Conservation (phyloP, 2,329 filamentous ascomycete genomes). For the Drechslera avenae region DNA sequence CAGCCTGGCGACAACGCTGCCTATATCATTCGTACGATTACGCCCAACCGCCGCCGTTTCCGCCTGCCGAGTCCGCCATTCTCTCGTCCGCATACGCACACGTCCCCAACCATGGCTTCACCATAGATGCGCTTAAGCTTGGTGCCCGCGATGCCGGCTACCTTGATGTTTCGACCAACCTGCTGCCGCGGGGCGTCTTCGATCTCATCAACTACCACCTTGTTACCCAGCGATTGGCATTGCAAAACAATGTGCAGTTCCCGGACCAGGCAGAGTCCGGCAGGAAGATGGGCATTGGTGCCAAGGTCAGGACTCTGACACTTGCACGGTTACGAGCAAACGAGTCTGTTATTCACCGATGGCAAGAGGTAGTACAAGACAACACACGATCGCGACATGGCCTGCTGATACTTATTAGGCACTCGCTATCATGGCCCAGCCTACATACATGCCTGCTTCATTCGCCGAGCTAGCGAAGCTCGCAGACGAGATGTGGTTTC, state of each 20-base stretch:
- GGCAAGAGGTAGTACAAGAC: constrained; percentile 75
- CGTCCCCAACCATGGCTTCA: constrained; percentile 84
- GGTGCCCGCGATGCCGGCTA: constrained; percentile 86
- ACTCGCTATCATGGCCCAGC: constrained; percentile 86
- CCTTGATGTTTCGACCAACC: constrained; percentile 80
- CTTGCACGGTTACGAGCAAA: constrained; percentile 82
- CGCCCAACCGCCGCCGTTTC: constrained; percentile 63
- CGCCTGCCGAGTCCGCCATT: constrained; percentile 72
- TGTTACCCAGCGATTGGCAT: constrained; percentile 65
- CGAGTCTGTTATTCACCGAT: constrained; percentile 70
- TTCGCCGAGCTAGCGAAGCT: constrained; percentile 79
- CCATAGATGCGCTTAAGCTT: constrained; percentile 69
- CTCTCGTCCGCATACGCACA: constrained; percentile 80
- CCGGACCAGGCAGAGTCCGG: constrained; percentile 37
- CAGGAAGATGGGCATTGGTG: constrained; percentile 57
- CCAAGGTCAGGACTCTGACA: constrained; percentile 72
- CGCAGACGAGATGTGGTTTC: constrained; percentile 89
- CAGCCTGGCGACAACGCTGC: constrained; percentile 24
- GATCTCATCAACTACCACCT: constrained; percentile 82
- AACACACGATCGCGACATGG: constrained; percentile 29
- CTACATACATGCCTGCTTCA: constrained; percentile 74
- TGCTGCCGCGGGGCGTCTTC: constrained; percentile 80
- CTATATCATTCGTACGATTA: constrained; percentile 47
- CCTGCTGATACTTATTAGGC: constrained; percentile 60
- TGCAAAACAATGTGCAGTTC: constrained; percentile 59